Percentiles rank a stretch among this genome's conserved stretches.
Evolutionary conservation across 2,329 filamentous ascomycete genomes (phyloP).

Genomic region (Trichoderma oligosporum): DNA sequence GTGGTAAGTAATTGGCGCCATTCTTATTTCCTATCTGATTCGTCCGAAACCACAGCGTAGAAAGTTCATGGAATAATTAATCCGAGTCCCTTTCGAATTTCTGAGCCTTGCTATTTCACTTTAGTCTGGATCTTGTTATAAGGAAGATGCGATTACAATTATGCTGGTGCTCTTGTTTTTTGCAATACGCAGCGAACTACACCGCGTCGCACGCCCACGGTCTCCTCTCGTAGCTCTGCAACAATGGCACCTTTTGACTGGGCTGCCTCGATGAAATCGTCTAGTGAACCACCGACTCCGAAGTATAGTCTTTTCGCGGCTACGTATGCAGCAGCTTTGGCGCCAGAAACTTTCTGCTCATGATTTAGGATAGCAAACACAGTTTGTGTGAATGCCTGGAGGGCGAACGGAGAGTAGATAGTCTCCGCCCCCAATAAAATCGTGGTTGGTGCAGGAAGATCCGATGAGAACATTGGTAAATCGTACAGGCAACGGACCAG

Average conservation of each 20-base stretch:
- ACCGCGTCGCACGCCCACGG: slow-evolving; percentile 57
- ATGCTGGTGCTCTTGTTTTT: neutral
- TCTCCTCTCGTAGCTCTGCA: slow-evolving; percentile 53
- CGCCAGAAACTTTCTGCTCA: slow-evolving; percentile 34
- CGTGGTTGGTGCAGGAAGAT: slow-evolving; percentile 28
- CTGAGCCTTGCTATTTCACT: too few species aligned
- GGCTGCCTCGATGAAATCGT: slow-evolving; percentile 62
- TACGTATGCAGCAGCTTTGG: slow-evolving; percentile 59
- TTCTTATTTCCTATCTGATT: too few species aligned
- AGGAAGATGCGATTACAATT: neutral
- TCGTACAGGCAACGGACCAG: slow-evolving; percentile 59
- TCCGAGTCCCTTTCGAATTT: too few species aligned
- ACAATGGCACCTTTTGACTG: slow-evolving; percentile 47
- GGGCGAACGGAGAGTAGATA: slow-evolving; percentile 73
- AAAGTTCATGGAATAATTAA: too few species aligned
- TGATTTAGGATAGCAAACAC: slow-evolving; percentile 56
- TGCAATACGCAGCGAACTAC: slow-evolving; percentile 51
- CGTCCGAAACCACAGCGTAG: too few species aligned
- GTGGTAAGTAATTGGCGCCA: too few species aligned
- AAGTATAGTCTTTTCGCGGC: slow-evolving; percentile 81
- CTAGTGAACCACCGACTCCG: slow-evolving; percentile 76
- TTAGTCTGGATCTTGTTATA: too few species aligned
- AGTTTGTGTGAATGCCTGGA: slow-evolving; percentile 64
- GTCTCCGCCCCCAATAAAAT: slow-evolving; percentile 73
- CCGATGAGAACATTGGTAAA: slow-evolving; percentile 20